These are phyloP conservation scores for Fagus crenata DNA, from an alignment of 306 rosid species.

Conservation along the genomic window DNA sequence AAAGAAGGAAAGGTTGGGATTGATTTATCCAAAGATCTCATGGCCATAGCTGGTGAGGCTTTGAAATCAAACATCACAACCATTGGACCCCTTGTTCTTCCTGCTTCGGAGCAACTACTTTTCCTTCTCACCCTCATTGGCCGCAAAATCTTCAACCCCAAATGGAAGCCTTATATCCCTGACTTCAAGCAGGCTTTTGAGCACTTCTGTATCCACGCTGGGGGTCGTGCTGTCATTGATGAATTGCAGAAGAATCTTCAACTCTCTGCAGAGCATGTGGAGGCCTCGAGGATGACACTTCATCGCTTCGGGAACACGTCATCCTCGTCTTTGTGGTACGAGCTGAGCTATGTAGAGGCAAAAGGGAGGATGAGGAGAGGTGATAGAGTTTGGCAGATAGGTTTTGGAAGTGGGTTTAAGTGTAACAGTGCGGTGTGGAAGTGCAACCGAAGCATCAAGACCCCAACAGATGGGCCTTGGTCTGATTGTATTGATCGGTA, in stretches of 20 bases:
- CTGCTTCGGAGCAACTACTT: slow-evolving; percentile 89
- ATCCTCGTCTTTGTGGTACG: slow-evolving; percentile 96
- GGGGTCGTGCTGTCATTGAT: slow-evolving; percentile 90
- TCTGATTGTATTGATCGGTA: slow-evolving; percentile 76
- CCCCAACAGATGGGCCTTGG: slow-evolving; percentile 73
- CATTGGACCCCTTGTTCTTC: slow-evolving; percentile 89
- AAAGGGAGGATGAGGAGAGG: slow-evolving; percentile 92
- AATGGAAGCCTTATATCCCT: slow-evolving; percentile 96
- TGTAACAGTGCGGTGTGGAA: slow-evolving; percentile 97
- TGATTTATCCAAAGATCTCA: slow-evolving; percentile 71
- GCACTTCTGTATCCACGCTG: slow-evolving; percentile 96
- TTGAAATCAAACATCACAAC: slow-evolving; percentile 88
- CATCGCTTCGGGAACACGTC: slow-evolving; percentile 93
- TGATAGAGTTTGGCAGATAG: slow-evolving; percentile 91
- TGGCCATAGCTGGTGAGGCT: slow-evolving; percentile 99
- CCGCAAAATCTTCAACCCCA: slow-evolving; percentile 72
- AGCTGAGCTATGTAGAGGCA: slow-evolving; percentile 70
- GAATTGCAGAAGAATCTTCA: slow-evolving; percentile 93
- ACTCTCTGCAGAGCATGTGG: slow-evolving; percentile 83
- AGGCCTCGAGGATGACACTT: slow-evolving; percentile 91
- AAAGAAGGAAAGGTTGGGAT: slow-evolving; percentile 86
- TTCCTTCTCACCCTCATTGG: slow-evolving; percentile 73
- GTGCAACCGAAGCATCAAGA: slow-evolving; percentile 64
- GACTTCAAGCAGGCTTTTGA: slow-evolving; percentile 93
- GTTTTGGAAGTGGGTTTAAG: slow-evolving; percentile 89